Base-by-base conservation (phyloP, 768 basidiomycete genomes). In the Daedaleopsis sinensis region DNA sequence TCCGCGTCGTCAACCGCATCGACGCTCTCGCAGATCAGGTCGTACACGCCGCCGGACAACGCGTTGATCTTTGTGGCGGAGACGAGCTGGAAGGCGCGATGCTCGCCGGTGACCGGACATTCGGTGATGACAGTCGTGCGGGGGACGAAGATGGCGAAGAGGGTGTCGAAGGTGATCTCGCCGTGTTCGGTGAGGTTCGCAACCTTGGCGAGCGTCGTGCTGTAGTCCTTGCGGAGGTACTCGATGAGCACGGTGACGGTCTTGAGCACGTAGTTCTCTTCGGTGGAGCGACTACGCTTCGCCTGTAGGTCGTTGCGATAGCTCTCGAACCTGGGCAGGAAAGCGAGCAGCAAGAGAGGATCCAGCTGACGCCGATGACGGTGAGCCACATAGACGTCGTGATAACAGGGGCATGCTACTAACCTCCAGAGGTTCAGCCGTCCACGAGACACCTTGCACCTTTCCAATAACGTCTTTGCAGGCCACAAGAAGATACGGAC, bases 401-500 rank as follows among this genome's bases (percentile, higher is more conserved):
- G n/a, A 23, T 2, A 19, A 32, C 24, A 32, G 21, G 10, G 16
- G 0, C 27, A 27, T 1, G 23, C 13, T 0, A 38, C 18, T 23
- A 65, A 84, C 85, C 75, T 84, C 80, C 9, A 87, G 74, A 4
- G 84, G 83, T 16, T 84, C 80, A 1, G 79, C 67, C 47, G 82
- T 80, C 85, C 86, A 88, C 10, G 85, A 86, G 12, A 86, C 72
- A 8, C 85, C 84, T 8, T 82, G 81, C 76, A 83, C 82, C 1
- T 79, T 74, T 61, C 79, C 72, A 62, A 88, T 82, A 18, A 87
- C 82, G 42, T 84, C 83, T 65, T 84, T 81, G 71, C 83, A 85
- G 1, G 81, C 84, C 64, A 82, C 80, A 21, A 84, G 70, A 52
- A 88, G 78, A 67, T 84, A 84, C 35, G 77, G 78, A 64, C 83